Conservation (phyloP, 23 red algal species). For the Gracilaria gracilis region DNA sequence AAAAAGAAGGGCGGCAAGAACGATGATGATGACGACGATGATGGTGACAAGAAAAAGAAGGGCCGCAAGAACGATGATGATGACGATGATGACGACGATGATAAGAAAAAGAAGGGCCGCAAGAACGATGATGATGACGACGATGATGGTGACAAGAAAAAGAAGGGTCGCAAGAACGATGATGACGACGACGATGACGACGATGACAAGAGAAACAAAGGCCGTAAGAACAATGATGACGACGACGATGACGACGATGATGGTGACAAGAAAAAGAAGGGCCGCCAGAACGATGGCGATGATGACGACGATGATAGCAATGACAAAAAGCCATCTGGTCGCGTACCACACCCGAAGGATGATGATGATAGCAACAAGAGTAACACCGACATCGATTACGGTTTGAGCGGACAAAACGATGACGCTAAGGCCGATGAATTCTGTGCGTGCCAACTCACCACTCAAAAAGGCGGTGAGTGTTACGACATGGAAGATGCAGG, state of each 20-base stretch:
- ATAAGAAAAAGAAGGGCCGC: not conserved
- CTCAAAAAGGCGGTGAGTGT: conserved; percentile 1
- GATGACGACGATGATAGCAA: not conserved
- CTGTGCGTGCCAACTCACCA: not conserved
- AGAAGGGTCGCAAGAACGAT: not conserved
- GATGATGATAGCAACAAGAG: not conserved
- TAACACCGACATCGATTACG: not conserved
- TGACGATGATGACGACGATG: not conserved
- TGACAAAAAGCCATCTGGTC: not conserved
- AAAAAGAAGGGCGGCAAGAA: not conserved
- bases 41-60: not conserved
- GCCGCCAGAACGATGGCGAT: not conserved
- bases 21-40: conserved; percentile 9
- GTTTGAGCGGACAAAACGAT: not conserved
- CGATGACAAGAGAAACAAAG: not conserved
- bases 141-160: not conserved
- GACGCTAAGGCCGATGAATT: no score
- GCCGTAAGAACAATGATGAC: not conserved
- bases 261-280: not conserved
- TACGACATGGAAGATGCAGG: conserved; percentile 12
- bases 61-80: not conserved
- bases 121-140: not conserved
- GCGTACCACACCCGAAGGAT: not conserved
- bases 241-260: not conserved
- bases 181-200: conserved; percentile 25